Conservation (phyloP, 1,284 basidiomycete species). For the Grifola frondosa region DNA sequence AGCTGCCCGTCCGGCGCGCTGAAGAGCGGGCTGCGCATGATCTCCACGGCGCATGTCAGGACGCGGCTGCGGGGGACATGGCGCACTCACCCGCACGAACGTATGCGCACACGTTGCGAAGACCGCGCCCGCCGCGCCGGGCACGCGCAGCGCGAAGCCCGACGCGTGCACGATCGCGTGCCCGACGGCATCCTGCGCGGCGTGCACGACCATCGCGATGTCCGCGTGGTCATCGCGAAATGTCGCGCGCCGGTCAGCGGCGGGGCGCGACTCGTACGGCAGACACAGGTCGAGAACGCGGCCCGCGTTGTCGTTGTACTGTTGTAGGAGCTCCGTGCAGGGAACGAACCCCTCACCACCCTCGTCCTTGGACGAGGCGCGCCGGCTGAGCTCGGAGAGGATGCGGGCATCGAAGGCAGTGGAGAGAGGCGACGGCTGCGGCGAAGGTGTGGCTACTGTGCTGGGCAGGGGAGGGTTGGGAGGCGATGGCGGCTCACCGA, state of each 20-base stretch:
- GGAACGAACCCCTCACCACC: neutral
- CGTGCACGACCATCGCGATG: slow-evolving; percentile 60
- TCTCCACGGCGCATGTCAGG: slow-evolving; percentile 31
- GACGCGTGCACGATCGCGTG: slow-evolving; percentile 59
- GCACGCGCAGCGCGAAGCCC: slow-evolving; percentile 55
- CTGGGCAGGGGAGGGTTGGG: slow-evolving; percentile 13
- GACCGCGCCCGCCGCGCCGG: slow-evolving; percentile 32
- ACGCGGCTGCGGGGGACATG: slow-evolving; percentile 1
- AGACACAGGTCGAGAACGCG: slow-evolving; percentile 44
- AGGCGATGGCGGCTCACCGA: slow-evolving; percentile 25
- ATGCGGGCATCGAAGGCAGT: slow-evolving; percentile 21
- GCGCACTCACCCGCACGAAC: slow-evolving; percentile 52
- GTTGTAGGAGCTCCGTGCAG: slow-evolving; percentile 23
- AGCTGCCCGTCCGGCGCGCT: slow-evolving; percentile 13
- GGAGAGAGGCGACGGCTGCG: slow-evolving; percentile 11
- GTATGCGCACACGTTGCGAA: slow-evolving; percentile 71
- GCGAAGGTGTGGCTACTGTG: slow-evolving; percentile 4
- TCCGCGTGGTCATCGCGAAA: slow-evolving; percentile 31
- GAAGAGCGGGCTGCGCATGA: slow-evolving; percentile 35
- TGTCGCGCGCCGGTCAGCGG: slow-evolving; percentile 32
- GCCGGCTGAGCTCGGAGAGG: slow-evolving; percentile 16
- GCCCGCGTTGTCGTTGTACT: slow-evolving; percentile 43
- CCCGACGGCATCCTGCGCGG: slow-evolving; percentile 39
- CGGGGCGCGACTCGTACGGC: slow-evolving; percentile 51
- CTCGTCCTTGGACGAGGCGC: neutral